Percentiles rank a stretch among this genome's conserved stretches.
Evolutionary conservation across 176 grass and related monocot genomes (phyloP).

Genomic region (Saccharum spontaneum): DNA sequence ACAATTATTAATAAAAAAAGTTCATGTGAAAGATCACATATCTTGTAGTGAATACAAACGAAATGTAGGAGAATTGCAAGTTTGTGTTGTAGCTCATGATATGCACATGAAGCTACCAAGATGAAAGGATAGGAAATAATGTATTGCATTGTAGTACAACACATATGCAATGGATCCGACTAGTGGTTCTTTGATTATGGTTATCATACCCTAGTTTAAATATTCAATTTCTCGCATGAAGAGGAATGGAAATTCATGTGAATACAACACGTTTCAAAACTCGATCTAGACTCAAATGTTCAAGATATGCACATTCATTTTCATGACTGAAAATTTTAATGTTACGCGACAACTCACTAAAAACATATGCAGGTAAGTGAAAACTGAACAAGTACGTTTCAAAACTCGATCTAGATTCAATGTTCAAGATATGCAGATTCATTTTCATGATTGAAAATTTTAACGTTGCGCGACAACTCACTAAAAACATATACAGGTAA

Average conservation of each 20-base stretch:
- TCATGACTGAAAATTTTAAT: background rate
- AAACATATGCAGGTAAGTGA: background rate
- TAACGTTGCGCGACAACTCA: background rate
- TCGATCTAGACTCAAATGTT: background rate
- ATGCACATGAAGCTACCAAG: background rate
- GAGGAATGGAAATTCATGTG: background rate
- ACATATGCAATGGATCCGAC: background rate
- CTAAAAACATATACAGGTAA: background rate
- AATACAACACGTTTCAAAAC: background rate
- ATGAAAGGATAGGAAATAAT: background rate
- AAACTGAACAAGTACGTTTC: background rate
- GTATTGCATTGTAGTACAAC: background rate
- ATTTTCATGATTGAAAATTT: background rate
- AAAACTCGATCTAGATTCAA: background rate
- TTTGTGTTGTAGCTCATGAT: background rate
- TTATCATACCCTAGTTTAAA: background rate
- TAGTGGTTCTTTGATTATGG: background rate
- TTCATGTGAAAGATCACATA: background rate
- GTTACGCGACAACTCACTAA: background rate
- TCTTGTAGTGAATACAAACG: background rate
- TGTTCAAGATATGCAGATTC: background rate
- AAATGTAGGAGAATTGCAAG: background rate
- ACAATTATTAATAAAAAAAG: background rate
- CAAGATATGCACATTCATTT: background rate
- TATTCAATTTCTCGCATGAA: background rate